These are phyloP conservation scores for Blastobotrys americana DNA, from an alignment of 805 yeast genomes.

Conservation along the genomic window DNA sequence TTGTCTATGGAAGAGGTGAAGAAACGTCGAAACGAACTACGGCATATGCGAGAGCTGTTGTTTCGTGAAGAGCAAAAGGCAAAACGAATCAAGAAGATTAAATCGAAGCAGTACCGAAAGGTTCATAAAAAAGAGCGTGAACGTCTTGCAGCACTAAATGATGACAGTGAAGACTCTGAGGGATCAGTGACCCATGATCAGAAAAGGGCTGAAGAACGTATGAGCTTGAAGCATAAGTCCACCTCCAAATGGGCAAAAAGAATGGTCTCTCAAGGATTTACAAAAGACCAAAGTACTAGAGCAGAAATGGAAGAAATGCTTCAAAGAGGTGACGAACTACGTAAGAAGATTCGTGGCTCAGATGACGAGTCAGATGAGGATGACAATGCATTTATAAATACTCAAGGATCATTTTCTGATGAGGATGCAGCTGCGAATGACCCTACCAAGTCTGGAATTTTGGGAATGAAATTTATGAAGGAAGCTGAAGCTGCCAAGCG, in stretches of 20 bases:
- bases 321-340: slow-evolving; percentile 72
- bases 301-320: slow-evolving; percentile 93
- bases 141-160: slow-evolving; percentile 60
- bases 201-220: slow-evolving; percentile 82
- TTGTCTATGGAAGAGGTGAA: slow-evolving; percentile 72
- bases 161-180: slow-evolving; percentile 43
- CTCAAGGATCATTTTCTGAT: slow-evolving; percentile 38
- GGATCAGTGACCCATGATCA: slow-evolving; percentile 58
- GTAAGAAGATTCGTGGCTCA: slow-evolving; percentile 62
- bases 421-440: slow-evolving; percentile 26
- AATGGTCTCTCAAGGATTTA: slow-evolving; percentile 82
- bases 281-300: slow-evolving; percentile 77
- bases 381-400: slow-evolving; percentile 26
- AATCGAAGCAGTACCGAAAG: slow-evolving; percentile 81
- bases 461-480: slow-evolving; percentile 93
- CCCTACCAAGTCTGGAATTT: slow-evolving; percentile 52
- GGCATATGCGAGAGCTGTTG: slow-evolving; percentile 93
- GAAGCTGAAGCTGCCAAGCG: slow-evolving; percentile 71
- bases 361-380: slow-evolving; percentile 42
- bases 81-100: slow-evolving; percentile 86
- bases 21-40: slow-evolving; percentile 70
- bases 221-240: slow-evolving; percentile 84
- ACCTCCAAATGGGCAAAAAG: slow-evolving; percentile 86
- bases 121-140: slow-evolving; percentile 78
- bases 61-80: slow-evolving; percentile 91